These are phyloP conservation scores for Umbelopsis sp. DNA, from an alignment of 192 early-diverging fungal species.

Conservation along the genomic window DNA sequence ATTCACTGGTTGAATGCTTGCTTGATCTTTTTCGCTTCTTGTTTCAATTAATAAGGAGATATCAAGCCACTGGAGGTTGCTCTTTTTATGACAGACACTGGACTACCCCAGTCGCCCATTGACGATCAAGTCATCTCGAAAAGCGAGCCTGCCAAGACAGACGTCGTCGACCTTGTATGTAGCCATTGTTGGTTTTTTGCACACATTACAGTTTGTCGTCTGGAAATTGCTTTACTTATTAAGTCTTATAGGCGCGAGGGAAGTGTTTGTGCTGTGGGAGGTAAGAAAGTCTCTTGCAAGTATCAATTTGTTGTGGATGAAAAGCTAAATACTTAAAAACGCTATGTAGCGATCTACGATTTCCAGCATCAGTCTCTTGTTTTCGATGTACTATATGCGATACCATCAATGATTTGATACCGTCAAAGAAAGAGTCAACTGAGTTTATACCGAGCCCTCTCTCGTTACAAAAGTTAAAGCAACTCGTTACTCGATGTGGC, in stretches of 20 bases:
- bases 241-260: constrained; percentile 48
- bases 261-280: constrained; percentile 69
- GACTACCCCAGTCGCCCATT: constrained; percentile 5
- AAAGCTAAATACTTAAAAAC: background rate
- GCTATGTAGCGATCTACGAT: constrained; percentile 65
- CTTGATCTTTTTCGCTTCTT: background rate
- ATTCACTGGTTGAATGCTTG: too few relatives aligned
- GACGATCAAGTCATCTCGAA: background rate
- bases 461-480: constrained; percentile 25
- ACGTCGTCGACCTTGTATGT: too few relatives aligned
- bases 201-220: too few relatives aligned
- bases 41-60: background rate
- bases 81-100: constrained; percentile 12
- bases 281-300: constrained; percentile 26
- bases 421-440: constrained; percentile 24
- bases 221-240: background rate
- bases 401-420: constrained; percentile 75
- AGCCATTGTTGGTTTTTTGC: too few relatives aligned
- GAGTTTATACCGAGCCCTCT: constrained; percentile 12
- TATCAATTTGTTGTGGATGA: background rate
- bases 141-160: too few relatives aligned
- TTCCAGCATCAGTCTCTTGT: constrained; percentile 69
- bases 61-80: background rate
- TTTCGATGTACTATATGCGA: constrained; percentile 94
- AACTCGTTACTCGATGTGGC: constrained; percentile 26